phyloP scores from a whole-genome alignment of 176 grass and related monocot species.

The Oryza glaberrima region DNA sequence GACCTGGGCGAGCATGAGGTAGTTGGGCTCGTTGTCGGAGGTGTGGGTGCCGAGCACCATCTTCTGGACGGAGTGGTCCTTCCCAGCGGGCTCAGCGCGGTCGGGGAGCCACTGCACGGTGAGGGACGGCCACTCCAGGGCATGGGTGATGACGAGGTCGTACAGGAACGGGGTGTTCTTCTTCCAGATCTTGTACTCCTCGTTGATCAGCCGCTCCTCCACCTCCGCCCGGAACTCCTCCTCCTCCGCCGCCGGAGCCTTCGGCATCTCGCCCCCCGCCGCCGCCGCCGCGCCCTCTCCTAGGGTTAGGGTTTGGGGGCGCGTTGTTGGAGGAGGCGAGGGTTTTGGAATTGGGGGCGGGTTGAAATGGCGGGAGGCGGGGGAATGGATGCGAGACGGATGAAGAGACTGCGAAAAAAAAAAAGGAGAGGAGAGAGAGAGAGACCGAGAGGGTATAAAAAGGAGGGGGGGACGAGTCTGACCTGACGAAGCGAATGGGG shows the following conservation, averaged over 20 bases:
- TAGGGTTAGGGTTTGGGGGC: slow-evolving; percentile 52
- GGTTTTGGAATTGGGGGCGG: slow-evolving; percentile 12
- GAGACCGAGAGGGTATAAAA: background rate
- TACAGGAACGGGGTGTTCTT: slow-evolving; percentile 98
- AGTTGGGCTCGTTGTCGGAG: slow-evolving; percentile 93
- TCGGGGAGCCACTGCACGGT: slow-evolving; percentile 95
- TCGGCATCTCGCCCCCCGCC: slow-evolving; percentile 51
- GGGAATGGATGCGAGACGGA: background rate
- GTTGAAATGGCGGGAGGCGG: slow-evolving; percentile 56
- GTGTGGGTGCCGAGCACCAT: slow-evolving; percentile 95
- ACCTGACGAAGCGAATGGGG: background rate
- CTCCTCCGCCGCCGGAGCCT: slow-evolving; percentile 58
- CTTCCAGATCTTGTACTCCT: slow-evolving; percentile 99
- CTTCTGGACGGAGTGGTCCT: slow-evolving; percentile 94
- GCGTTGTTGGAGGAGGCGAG: background rate
- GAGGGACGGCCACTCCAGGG: slow-evolving; percentile 95
- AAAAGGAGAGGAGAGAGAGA: background rate
- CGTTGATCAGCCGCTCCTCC: slow-evolving; percentile 87
- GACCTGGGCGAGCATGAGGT: slow-evolving; percentile 93
- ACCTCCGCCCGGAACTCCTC: slow-evolving; percentile 84
- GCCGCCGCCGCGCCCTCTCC: background rate
- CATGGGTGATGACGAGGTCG: slow-evolving; percentile 94
- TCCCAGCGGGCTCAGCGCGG: slow-evolving; percentile 73
- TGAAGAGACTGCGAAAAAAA: background rate
- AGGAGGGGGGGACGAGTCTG: too few relatives aligned